These are phyloP conservation scores for Russula emetica DNA, from an alignment of 768 basidiomycete genomes.

Conservation along the genomic window DNA sequence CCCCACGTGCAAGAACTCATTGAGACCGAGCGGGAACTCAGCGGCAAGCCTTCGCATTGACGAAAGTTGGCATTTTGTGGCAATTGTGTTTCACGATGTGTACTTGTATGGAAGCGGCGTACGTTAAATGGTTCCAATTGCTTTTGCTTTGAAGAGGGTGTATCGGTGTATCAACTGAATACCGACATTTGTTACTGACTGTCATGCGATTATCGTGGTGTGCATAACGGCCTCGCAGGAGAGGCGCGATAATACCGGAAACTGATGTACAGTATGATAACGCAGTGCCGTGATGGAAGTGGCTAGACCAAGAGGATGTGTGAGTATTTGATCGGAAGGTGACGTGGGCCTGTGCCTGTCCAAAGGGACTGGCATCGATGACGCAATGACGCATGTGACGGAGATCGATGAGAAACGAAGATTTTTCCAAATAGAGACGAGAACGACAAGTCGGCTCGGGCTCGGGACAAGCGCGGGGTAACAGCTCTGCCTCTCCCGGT, in stretches of 20 bases:
- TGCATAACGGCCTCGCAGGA: background rate
- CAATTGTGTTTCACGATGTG: background rate
- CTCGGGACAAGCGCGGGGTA: conserved; percentile 23
- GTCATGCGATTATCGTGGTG: too few species aligned
- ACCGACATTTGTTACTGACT: background rate
- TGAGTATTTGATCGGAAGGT: background rate
- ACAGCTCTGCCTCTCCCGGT: background rate
- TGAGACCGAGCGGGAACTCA: conserved; percentile 54
- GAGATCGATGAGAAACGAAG: conserved; percentile 18
- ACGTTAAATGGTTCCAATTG: background rate
- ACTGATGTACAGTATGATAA: too few species aligned
- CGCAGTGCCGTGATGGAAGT: background rate
- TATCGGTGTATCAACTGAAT: background rate
- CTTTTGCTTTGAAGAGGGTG: too few species aligned
- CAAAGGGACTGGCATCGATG: too few species aligned
- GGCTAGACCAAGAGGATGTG: background rate
- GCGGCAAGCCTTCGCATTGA: conserved; percentile 37
- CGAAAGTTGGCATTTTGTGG: background rate
- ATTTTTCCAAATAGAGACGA: background rate
- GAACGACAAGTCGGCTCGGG: conserved; percentile 6
- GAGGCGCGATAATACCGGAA: background rate
- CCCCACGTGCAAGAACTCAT: conserved; percentile 66
- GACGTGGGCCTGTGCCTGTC: conserved; percentile 12
- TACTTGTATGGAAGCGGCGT: background rate
- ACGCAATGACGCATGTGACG: conserved; percentile 6